phyloP scores from a whole-genome alignment of 345 rosid species.

The Murraya paniculata region DNA sequence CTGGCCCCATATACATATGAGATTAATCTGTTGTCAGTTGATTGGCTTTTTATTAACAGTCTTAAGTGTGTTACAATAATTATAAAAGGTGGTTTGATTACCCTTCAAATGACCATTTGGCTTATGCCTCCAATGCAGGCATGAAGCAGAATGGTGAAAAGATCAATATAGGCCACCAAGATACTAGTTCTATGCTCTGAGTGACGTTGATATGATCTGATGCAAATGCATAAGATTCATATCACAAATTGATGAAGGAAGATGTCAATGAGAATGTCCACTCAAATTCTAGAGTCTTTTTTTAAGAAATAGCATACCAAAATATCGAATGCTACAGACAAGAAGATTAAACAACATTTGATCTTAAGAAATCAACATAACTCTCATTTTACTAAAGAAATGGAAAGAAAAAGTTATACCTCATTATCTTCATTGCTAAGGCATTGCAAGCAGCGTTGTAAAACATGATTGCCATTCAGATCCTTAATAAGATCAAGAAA shows the following conservation, averaged over 20 bases:
- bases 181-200: background rate
- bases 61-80: background rate
- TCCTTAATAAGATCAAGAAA: constrained; percentile 63
- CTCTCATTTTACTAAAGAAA: background rate
- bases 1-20: background rate
- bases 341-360: background rate
- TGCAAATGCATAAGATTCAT: constrained; percentile 4
- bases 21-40: background rate
- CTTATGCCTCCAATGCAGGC: background rate
- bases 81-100: background rate
- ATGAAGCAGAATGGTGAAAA: background rate
- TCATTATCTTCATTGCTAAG: constrained; percentile 51
- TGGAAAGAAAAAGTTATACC: constrained; percentile 33
- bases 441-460: constrained; percentile 66
- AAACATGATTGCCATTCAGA: constrained; percentile 77
- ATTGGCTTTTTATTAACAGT: background rate
- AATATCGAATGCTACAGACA: background rate
- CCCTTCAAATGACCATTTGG: background rate
- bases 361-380: background rate
- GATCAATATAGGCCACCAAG: background rate
- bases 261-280: background rate
- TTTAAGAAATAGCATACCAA: background rate
- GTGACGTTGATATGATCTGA: background rate
- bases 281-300: background rate
- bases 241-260: background rate